Evolutionary conservation across 129 eudicot genomes (phyloP), one percentile per base, ranked within the genome.

Genomic region (Lactuca sativa): DNA sequence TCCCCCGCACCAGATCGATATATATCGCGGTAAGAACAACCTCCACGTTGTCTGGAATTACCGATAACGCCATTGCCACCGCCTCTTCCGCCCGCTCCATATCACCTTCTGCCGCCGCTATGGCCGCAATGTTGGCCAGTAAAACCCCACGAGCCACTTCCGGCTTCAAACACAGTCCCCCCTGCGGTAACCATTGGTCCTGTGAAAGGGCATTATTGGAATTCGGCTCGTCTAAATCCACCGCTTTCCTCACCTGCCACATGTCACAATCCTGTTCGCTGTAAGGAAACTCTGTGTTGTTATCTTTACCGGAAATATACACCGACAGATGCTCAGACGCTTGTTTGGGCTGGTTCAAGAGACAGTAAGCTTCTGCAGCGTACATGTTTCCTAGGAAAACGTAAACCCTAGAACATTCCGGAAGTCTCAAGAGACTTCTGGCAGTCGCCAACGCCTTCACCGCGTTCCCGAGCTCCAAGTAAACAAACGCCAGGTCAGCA

Each of bases 311-410:
- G 3, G 96, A 81, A 6, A 92, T 40, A 77, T 89, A 92, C 30
- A 67, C 34, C 2, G 77, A 81, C 75, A 92, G 77, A 77, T 81
- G 85, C 54, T 92, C 92, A 10, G 96, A 91, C 70, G 98, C 98
- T 86, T 89, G 95, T 53, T 89, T 81, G 0, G 91, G 86, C 64
- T 80, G 83, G 81, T 86, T 85, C 32, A 92, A 82, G 55, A 86
- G 78, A 75, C 98, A 92, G 62, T 83, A 78, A 54, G 98, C 91
- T 76, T 92, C 98, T 0, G 98, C 98, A 44, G 90, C 96, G 74
- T 86, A 89, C 47, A 92, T 60, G 30, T 81, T 85, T 4, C 92
- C 98, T 38, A 85, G 63, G 71, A 92, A 92, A 55, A 72, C 34
- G 38, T 86, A 83, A 17, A 86, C 73, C 62, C 66, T 83, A 16